Evolutionary conservation across 2,329 filamentous ascomycete genomes (phyloP).

Genomic region (Arthrobotrys entomopaga): DNA sequence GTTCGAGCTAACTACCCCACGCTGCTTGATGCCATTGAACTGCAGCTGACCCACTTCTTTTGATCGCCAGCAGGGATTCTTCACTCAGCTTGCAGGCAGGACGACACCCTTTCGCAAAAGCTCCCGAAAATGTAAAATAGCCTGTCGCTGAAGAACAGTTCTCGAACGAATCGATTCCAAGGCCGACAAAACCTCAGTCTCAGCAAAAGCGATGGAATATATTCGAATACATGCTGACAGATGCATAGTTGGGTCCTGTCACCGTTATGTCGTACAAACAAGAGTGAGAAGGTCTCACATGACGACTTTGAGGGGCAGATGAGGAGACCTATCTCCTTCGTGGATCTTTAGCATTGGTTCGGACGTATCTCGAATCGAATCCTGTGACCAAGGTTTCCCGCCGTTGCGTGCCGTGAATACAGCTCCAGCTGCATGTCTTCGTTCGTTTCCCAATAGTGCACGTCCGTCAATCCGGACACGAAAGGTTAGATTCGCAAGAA

Average conservation of each 20-base stretch:
- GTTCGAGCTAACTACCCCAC: conserved; percentile 44
- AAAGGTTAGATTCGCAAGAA: background rate
- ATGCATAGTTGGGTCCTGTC: conserved; percentile 22
- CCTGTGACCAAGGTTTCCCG: conserved; percentile 43
- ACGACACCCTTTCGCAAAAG: conserved; percentile 26
- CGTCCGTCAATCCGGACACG: too few species aligned
- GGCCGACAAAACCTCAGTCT: background rate
- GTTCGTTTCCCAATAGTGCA: conserved; percentile 40
- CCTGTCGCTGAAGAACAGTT: conserved; percentile 16
- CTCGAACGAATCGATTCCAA: background rate
- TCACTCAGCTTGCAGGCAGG: conserved; percentile 39
- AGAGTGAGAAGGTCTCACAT: conserved; percentile 26
- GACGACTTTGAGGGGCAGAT: conserved; percentile 17
- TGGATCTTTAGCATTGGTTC: conserved; percentile 53
- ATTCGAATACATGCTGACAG: conserved; percentile 17
- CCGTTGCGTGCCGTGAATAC: conserved; percentile 52
- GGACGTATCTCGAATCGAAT: conserved; percentile 26
- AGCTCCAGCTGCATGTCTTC: conserved; percentile 38
- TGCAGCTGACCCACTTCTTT: conserved; percentile 51
- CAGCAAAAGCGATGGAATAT: background rate
- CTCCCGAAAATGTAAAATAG: conserved; percentile 21
- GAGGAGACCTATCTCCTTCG: conserved; percentile 25
- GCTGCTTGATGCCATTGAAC: conserved; percentile 13
- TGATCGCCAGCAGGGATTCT: conserved; percentile 53
- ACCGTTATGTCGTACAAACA: conserved; percentile 32